Evolutionary conservation across 2,329 filamentous ascomycete genomes (phyloP).

Genomic region (Neonectria hederae): DNA sequence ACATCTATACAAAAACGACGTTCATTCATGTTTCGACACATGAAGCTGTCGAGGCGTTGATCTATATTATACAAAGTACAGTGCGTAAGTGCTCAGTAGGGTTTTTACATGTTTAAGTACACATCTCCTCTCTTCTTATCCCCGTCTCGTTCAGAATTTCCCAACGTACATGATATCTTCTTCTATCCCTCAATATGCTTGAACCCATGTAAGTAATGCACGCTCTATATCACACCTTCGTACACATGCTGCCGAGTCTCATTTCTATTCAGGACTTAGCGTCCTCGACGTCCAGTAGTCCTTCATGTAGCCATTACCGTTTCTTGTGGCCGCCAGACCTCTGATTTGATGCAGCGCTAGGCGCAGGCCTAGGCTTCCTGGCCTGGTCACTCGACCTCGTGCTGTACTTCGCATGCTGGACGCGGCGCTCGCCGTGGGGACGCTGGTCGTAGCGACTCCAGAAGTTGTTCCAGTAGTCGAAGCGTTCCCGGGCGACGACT

Average conservation of each 20-base stretch:
- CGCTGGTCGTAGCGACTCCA: conserved; percentile 42
- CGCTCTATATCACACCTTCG: background rate
- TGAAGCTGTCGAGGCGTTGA: background rate
- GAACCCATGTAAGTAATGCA: background rate
- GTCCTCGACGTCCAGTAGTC: background rate
- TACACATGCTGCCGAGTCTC: background rate
- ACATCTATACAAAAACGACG: background rate
- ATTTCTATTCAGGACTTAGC: background rate
- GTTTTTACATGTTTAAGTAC: conserved; percentile 22
- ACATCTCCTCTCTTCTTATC: conserved; percentile 16
- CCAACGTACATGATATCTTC: background rate
- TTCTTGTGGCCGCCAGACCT: background rate
- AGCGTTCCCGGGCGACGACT: conserved; percentile 25
- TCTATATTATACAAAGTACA: conserved; percentile 13
- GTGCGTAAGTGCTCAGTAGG: conserved; percentile 22
- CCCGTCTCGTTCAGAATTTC: background rate
- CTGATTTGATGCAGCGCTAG: background rate
- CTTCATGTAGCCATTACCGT: background rate
- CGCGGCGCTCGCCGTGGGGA: conserved; percentile 11
- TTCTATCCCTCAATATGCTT: background rate
- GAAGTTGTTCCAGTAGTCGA: conserved; percentile 38
- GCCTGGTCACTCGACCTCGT: too few relatives aligned
- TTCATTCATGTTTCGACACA: background rate
- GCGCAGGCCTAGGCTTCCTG: background rate
- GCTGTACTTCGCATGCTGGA: background rate